Conservation (phyloP, 2,329 filamentous ascomycete species). For the Penicillium fuscoglaucum region DNA sequence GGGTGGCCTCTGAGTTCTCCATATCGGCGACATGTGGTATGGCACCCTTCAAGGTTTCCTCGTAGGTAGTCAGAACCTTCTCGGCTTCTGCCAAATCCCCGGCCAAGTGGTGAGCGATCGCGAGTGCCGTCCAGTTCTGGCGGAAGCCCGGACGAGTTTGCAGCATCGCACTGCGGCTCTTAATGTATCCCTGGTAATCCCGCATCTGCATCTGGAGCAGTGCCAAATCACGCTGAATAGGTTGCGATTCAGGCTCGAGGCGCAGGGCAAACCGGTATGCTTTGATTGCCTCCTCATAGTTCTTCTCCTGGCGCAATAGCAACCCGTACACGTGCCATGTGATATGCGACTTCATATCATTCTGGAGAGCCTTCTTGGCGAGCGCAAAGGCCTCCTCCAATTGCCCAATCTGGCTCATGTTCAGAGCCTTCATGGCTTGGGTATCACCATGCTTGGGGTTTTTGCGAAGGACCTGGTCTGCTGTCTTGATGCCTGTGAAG, state of each 20-base stretch:
- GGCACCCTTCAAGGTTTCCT: slow-evolving; percentile 83
- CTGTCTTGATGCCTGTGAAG: slow-evolving; percentile 75
- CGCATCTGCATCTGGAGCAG: slow-evolving; percentile 94
- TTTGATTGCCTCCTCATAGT: slow-evolving; percentile 98
- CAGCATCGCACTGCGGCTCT: slow-evolving; percentile 85
- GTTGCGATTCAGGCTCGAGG: slow-evolving; percentile 88
- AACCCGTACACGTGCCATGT: slow-evolving; percentile 99
- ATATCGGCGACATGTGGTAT: slow-evolving; percentile 75
- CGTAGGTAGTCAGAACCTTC: slow-evolving; percentile 85
- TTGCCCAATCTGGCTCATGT: slow-evolving; percentile 89
- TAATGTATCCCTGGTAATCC: slow-evolving; percentile 89
- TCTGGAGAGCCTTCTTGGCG: slow-evolving; percentile 86
- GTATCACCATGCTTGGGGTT: slow-evolving; percentile 96
- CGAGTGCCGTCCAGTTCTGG: slow-evolving; percentile 97
- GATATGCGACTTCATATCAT: slow-evolving; percentile 98
- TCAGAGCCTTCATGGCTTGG: slow-evolving; percentile 97
- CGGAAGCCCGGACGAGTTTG: slow-evolving; percentile 76
- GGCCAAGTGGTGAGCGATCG: slow-evolving; percentile 87
- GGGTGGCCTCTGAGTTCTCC: slow-evolving; percentile 87
- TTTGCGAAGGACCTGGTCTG: slow-evolving; percentile 95
- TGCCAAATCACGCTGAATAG: slow-evolving; percentile 92
- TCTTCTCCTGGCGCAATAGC: slow-evolving; percentile 89
- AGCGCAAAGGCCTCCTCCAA: slow-evolving; percentile 91
- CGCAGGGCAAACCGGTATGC: slow-evolving; percentile 95
- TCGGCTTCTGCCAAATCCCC: slow-evolving; percentile 85